Evolutionary conservation across 2,329 filamentous ascomycete genomes (phyloP).

Genomic region (Sporothrix euskadiensis): DNA sequence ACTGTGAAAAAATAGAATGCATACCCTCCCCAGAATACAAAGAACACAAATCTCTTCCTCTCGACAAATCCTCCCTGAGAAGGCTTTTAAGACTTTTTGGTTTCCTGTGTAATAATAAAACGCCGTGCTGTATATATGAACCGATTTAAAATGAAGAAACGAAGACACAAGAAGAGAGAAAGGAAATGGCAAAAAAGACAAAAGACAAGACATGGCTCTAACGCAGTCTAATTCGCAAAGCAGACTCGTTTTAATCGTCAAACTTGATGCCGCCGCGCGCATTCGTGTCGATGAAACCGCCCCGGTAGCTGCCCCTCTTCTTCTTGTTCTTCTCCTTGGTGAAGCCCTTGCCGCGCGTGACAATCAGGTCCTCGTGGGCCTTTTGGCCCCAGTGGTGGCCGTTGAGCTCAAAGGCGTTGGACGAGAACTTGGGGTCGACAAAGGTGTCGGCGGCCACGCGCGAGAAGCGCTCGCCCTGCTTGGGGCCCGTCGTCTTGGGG

Average conservation of each 20-base stretch:
- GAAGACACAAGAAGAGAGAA: neutral
- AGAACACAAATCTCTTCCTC: neutral
- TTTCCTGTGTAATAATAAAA: conserved; percentile 2
- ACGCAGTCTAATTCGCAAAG: neutral
- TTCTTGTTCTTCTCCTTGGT: conserved; percentile 99
- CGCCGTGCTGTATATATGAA: conserved; percentile 27
- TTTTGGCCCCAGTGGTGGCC: conserved; percentile 87
- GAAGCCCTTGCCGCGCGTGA: conserved; percentile 94
- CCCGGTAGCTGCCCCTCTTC: conserved; percentile 86
- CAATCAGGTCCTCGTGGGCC: conserved; percentile 82
- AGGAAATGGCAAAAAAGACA: neutral
- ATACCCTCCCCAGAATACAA: neutral
- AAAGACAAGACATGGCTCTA: neutral
- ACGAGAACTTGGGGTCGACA: conserved; percentile 69
- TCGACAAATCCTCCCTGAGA: neutral
- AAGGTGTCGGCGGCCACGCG: conserved; percentile 69
- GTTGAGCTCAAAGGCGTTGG: conserved; percentile 66
- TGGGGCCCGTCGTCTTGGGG: conserved; percentile 35
- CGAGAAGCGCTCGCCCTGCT: conserved; percentile 71
- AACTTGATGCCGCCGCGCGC: conserved; percentile 91
- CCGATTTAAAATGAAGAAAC: neutral
- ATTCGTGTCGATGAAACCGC: conserved; percentile 80
- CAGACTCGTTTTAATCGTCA: conserved; percentile 48
- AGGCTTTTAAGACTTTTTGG: conserved; percentile 14
- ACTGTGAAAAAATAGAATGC: neutral